Base-by-base conservation (phyloP, 2,329 filamentous ascomycete species). In the Pseudocercospora ulei region DNA sequence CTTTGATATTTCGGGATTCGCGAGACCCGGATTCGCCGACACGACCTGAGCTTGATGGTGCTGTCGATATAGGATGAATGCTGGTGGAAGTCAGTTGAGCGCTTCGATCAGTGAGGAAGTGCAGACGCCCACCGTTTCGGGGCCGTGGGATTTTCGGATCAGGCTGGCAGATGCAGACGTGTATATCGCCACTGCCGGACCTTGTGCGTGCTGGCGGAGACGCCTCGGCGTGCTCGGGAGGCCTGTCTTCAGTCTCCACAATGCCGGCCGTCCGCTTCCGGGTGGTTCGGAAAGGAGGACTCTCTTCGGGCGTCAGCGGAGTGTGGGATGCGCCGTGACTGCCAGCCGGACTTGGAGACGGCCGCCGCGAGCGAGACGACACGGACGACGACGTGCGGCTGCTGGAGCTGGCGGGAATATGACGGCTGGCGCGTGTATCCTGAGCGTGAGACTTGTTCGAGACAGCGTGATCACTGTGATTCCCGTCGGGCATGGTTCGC, bases 51-150 rank as follows among this genome's bases (percentile, higher is more conserved):
- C 77, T 62, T 96, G 88, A 55, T 90, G 80, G 61, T 92, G 82
- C 60, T 96, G 87, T 24, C 90, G 85, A 67, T 94, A 98, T 53
- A 98, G 71, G 51, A 98, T 98, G 66, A 98, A 98, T 35, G 88
- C 90, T 98, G 61, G 60, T 59, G 56, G 6, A 50, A 8, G 49
- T 56, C 48, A 56, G 57, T 50, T 11, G 22, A 19, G 11, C 11
- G 7, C 5, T 16, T 25, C 13, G 14, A n/a, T 11, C 29, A 18
- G 25, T 16, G 27, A 14, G 23, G 37, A 48, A 39, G 30, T 27
- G 12, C 17, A 9, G 12, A 14, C 38, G 68, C 76, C 63, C 63
- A 80, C 78, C 76, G 67, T 82, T 82, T 61, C 78, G 71, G 50
- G 78, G 78, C 52, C 78, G 67, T 42, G 78, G 78, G 45, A 82